phyloP scores from a whole-genome alignment of 306 rosid genomes.

The Casuarina glauca region DNA sequence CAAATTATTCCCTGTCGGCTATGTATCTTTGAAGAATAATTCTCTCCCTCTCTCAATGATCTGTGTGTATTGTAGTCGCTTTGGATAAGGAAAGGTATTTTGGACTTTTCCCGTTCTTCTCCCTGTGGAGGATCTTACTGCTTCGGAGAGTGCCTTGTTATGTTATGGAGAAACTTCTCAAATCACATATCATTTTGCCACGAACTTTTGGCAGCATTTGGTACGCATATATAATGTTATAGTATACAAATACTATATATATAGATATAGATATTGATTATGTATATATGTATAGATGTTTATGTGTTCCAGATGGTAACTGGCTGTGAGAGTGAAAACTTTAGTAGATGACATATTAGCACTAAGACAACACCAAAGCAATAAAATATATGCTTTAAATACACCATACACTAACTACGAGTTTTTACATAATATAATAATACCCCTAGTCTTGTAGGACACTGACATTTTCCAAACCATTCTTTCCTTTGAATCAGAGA shows the following conservation, averaged over 20 bases:
- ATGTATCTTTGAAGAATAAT: too few relatives aligned
- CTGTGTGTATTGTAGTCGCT: neutral
- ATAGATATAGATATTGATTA: neutral
- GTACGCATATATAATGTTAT: neutral
- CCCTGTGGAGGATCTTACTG: neutral
- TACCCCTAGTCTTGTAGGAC: constrained; percentile 36
- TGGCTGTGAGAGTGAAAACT: constrained; percentile 12
- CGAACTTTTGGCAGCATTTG: neutral
- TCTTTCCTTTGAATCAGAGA: constrained; percentile 29
- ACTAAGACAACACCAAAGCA: constrained; percentile 12
- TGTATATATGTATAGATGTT: neutral
- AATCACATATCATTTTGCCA: neutral
- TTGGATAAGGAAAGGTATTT: neutral
- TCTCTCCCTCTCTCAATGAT: neutral
- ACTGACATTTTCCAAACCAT: constrained; percentile 45
- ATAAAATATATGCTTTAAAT: constrained; percentile 18
- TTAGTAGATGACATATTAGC: constrained; percentile 19
- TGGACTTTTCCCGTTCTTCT: neutral
- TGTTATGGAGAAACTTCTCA: neutral
- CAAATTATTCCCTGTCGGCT: neutral
- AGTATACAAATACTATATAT: too few relatives aligned
- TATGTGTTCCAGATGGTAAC: neutral
- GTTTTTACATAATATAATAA: constrained; percentile 13
- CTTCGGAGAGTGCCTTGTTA: neutral
- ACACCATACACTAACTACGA: constrained; percentile 24